Evolutionary conservation across 345 rosid genomes (phyloP).

Genomic region (Excoecaria cochinchinensis): DNA sequence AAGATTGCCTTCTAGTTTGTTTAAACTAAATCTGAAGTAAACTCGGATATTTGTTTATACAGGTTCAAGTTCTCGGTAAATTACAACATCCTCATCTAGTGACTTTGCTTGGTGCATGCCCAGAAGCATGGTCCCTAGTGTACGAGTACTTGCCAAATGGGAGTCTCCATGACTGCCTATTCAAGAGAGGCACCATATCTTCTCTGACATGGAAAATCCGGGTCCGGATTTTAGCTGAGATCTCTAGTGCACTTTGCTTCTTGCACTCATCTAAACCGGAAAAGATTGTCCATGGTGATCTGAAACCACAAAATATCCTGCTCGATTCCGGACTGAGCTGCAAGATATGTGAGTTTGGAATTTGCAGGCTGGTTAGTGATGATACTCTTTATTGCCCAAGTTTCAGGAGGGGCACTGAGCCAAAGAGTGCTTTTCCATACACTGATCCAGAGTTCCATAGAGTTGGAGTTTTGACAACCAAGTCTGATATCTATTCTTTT

Average conservation of each 20-base stretch:
- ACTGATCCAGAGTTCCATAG: conserved; percentile 64
- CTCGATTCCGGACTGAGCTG: conserved; percentile 62
- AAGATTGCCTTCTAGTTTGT: background rate
- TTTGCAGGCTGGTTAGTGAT: conserved; percentile 50
- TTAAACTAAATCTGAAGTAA: background rate
- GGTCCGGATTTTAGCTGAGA: conserved; percentile 54
- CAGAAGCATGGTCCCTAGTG: conserved; percentile 69
- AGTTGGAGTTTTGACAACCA: conserved; percentile 53
- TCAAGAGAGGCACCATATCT: conserved; percentile 43
- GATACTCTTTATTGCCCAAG: conserved; percentile 44
- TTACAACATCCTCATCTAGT: conserved; percentile 71
- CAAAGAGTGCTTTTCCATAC: conserved; percentile 58
- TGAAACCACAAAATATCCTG: conserved; percentile 67
- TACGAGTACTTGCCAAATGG: conserved; percentile 68
- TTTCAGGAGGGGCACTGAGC: conserved; percentile 37
- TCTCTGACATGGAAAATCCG: conserved; percentile 60
- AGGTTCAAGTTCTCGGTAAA: conserved; percentile 70
- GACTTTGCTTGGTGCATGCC: conserved; percentile 66
- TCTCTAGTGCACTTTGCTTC: conserved; percentile 71
- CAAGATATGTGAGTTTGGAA: conserved; percentile 73
- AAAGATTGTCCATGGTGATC: conserved; percentile 67
- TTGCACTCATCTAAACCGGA: conserved; percentile 71
- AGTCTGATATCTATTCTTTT: conserved; percentile 61
- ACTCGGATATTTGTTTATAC: conserved; percentile 14
- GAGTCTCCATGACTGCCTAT: conserved; percentile 57